Evolutionary conservation across 2,329 filamentous ascomycete genomes (phyloP).

Genomic region (Lomentospora prolificans): DNA sequence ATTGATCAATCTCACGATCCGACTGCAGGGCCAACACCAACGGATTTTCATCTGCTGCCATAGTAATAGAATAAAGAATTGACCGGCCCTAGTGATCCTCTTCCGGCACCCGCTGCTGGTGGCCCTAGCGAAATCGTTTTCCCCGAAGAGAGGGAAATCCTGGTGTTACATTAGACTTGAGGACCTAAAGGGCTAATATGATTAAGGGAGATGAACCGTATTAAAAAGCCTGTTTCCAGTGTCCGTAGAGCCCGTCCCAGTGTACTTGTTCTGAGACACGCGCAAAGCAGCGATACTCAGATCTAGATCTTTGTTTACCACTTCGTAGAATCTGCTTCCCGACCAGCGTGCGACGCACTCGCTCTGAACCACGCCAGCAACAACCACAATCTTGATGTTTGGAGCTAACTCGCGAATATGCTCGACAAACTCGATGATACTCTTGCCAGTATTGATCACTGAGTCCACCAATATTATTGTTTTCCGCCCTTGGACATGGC

Average conservation of each 20-base stretch:
- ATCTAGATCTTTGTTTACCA: not conserved
- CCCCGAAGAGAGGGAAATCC: no score
- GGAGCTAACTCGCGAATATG: slow-evolving; percentile 16
- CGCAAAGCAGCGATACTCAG: slow-evolving; percentile 41
- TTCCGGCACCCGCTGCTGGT: no score
- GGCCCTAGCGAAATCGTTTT: no score
- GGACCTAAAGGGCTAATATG: not conserved
- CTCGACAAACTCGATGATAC: not conserved
- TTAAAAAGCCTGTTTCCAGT: slow-evolving; percentile 53
- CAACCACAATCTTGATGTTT: slow-evolving; percentile 37
- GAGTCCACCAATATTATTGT: not conserved
- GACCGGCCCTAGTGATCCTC: no score
- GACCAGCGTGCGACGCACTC: slow-evolving; percentile 16
- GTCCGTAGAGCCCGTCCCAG: slow-evolving; percentile 40
- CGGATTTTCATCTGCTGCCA: no score
- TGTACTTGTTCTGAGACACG: slow-evolving; percentile 46
- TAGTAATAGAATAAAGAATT: no score
- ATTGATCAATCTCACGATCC: no score
- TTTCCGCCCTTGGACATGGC: not conserved
- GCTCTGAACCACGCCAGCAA: slow-evolving; percentile 45
- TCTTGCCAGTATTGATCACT: not conserved
- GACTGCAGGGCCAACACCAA: no score
- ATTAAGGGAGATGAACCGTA: slow-evolving; percentile 34
- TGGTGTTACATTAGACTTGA: no score
- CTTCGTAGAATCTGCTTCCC: slow-evolving; percentile 13